Conservation (phyloP, 2,329 filamentous ascomycete genomes). For the Cladosporium sp. region DNA sequence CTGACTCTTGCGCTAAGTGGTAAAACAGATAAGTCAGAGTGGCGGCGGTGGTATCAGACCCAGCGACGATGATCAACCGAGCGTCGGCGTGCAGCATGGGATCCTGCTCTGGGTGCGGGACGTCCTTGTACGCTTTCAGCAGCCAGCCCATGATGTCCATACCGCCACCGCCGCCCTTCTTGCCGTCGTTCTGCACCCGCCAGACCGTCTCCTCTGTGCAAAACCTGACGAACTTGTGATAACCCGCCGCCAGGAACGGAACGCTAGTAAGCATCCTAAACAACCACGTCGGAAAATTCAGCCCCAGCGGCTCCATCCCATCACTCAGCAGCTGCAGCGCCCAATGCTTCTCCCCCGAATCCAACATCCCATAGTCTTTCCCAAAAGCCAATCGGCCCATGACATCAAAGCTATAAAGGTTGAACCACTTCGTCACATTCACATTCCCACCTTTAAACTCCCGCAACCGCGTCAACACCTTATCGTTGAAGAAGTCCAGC, state of each 20-base stretch:
- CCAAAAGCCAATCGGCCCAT: conserved; percentile 50
- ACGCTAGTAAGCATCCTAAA: conserved; percentile 33
- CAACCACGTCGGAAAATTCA: conserved; percentile 36
- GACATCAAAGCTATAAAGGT: conserved; percentile 47
- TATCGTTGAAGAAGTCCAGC: conserved; percentile 39
- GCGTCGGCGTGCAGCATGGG: conserved; percentile 30
- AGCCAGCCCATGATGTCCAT: conserved; percentile 38
- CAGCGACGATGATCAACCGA: conserved; percentile 39
- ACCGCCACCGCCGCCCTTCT: conserved; percentile 15
- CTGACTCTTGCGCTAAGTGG: conserved; percentile 36
- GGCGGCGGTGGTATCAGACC: conserved; percentile 46
- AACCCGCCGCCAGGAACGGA: conserved; percentile 36
- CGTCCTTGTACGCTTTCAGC: conserved; percentile 30
- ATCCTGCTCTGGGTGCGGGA: conserved; percentile 30
- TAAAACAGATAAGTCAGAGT: conserved; percentile 46
- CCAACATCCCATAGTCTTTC: conserved; percentile 43
- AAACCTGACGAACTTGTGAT: conserved; percentile 39
- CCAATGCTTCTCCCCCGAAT: conserved; percentile 36
- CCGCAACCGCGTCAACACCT: conserved; percentile 36
- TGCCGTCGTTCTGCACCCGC: conserved; percentile 33
- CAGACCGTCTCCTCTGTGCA: conserved; percentile 36
- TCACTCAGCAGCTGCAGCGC: conserved; percentile 41
- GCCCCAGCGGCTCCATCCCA: conserved; percentile 31
- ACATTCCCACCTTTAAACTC: conserved; percentile 33
- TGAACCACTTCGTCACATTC: conserved; percentile 43